phyloP scores from a whole-genome alignment of 2,329 filamentous ascomycete genomes.

The Chrysosporium queenslandicum region DNA sequence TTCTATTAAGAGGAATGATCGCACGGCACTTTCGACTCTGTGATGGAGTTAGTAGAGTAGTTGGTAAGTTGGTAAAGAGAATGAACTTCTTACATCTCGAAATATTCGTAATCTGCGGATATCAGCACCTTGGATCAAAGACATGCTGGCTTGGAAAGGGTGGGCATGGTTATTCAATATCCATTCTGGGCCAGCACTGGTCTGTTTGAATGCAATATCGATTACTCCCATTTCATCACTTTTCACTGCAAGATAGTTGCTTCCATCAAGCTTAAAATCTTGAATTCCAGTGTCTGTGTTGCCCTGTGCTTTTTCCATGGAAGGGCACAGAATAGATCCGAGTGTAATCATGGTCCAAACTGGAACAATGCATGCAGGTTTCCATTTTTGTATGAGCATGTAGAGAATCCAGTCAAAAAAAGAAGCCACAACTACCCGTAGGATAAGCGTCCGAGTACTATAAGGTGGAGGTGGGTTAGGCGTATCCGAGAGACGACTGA shows the following conservation, averaged over 20 bases:
- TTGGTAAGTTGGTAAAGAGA: background rate
- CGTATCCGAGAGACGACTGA: slow-evolving; percentile 3
- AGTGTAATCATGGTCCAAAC: background rate
- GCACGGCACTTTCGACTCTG: slow-evolving; percentile 16
- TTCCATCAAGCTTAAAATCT: slow-evolving; percentile 11
- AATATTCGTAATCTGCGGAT: slow-evolving; percentile 4
- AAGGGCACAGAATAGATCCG: background rate
- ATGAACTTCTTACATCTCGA: slow-evolving; percentile 9
- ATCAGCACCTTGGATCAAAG: slow-evolving; percentile 1
- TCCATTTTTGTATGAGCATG: background rate
- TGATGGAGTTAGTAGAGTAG: background rate
- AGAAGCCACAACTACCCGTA: background rate
- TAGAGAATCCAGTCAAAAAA: background rate
- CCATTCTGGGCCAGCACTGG: slow-evolving; percentile 10
- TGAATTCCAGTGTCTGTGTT: background rate
- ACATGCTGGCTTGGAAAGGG: slow-evolving; percentile 1
- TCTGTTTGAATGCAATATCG: slow-evolving; percentile 14
- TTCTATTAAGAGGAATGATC: slow-evolving; percentile 15
- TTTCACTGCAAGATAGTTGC: slow-evolving; percentile 12
- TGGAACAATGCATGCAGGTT: background rate
- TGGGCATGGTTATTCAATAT: slow-evolving; percentile 8
- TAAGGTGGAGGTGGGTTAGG: background rate
- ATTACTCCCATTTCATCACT: slow-evolving; percentile 13
- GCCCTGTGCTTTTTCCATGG: background rate
- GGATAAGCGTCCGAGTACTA: background rate